Evolutionary conservation across 2,329 filamentous ascomycete genomes (phyloP).

Genomic region (Alternaria angustiovoidea): DNA sequence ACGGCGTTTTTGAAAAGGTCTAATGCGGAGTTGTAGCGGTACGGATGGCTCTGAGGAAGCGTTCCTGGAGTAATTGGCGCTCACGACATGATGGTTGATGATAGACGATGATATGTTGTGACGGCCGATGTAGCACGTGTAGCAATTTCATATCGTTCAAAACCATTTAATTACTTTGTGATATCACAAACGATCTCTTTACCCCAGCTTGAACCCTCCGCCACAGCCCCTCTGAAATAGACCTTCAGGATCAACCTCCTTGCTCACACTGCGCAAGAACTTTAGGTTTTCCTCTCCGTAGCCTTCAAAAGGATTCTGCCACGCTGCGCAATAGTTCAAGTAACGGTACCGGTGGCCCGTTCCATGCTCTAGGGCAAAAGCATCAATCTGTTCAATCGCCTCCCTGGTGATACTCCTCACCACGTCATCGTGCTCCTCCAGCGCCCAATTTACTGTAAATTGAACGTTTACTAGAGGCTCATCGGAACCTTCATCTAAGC

Average conservation of each 20-base stretch:
- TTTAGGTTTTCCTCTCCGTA: constrained; percentile 41
- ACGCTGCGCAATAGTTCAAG: constrained; percentile 49
- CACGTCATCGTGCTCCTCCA: constrained; percentile 37
- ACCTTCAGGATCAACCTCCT: constrained; percentile 46
- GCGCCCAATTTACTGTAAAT: constrained; percentile 48
- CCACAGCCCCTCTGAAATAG: constrained; percentile 48
- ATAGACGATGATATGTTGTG: not conserved
- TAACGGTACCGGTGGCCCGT: constrained; percentile 36
- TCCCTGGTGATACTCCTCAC: constrained; percentile 34
- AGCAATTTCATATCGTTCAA: not conserved
- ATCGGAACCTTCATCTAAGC: constrained; percentile 16
- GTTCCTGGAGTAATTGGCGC: not conserved
- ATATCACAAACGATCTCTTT: not conserved
- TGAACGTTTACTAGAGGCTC: constrained; percentile 44
- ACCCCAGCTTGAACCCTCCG: constrained; percentile 46
- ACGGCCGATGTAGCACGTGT: constrained; percentile 1
- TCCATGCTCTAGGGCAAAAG: constrained; percentile 26
- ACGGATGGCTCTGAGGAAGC: not conserved
- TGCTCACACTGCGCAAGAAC: constrained; percentile 39
- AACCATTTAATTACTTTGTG: not conserved
- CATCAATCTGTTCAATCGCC: constrained; percentile 46
- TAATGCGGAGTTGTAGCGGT: not conserved
- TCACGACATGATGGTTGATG: constrained; percentile 1
- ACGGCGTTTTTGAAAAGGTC: not conserved
- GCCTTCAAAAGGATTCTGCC: constrained; percentile 48